Evolutionary conservation across 352 stramenopile species (phyloP).

Genomic region (Phytophthora vignae): DNA sequence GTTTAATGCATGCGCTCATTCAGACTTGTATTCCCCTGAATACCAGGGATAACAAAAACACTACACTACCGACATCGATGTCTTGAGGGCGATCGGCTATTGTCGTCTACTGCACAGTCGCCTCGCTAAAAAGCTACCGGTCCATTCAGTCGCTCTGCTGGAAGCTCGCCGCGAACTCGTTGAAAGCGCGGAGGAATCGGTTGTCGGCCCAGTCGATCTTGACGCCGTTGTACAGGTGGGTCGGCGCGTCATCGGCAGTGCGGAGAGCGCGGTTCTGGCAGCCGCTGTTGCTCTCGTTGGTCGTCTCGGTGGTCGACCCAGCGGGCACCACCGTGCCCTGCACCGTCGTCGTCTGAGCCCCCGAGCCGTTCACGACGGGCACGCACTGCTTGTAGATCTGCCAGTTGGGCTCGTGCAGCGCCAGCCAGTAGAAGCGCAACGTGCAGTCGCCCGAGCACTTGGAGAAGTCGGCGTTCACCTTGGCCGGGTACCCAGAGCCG

Average conservation of each 20-base stretch:
- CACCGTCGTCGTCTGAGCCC: constrained; percentile 10
- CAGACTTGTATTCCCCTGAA: too few relatives aligned
- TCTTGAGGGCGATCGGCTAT: background rate
- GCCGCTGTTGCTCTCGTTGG: constrained; percentile 18
- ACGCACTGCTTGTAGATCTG: constrained; percentile 57
- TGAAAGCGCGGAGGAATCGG: constrained; percentile 45
- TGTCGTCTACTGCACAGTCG: background rate
- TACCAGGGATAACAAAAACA: background rate
- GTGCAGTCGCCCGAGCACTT: constrained; percentile 40
- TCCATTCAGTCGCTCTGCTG: background rate
- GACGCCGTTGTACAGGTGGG: constrained; percentile 24
- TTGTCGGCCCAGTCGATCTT: constrained; percentile 42
- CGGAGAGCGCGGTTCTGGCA: constrained; percentile 39
- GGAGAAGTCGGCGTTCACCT: constrained; percentile 36
- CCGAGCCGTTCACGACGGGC: constrained; percentile 37
- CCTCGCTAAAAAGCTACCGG: background rate
- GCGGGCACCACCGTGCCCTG: constrained; percentile 27
- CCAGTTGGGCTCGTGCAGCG: constrained; percentile 48
- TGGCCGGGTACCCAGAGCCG: constrained; percentile 38
- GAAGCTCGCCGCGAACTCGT: constrained; percentile 38
- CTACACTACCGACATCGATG: background rate
- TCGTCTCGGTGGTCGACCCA: constrained; percentile 12
- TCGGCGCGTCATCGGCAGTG: constrained; percentile 26
- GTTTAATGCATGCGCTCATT: too few relatives aligned
- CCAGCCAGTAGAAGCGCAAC: constrained; percentile 47